Evolutionary conservation across 305 asterid species (phyloP).

Genomic region (Fraxinus baroniana): DNA sequence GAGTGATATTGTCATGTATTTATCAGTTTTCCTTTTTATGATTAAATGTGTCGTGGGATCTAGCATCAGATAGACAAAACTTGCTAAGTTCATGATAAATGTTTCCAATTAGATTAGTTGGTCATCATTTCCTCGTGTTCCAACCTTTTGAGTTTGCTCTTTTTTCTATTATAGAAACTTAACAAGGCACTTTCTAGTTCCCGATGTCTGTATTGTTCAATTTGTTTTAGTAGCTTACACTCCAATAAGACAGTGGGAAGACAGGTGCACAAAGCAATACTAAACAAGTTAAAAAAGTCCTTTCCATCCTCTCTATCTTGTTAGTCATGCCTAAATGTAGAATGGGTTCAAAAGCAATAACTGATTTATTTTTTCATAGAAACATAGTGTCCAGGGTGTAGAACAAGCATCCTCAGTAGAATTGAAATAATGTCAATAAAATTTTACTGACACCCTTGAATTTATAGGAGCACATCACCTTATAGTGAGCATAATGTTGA

Average conservation of each 20-base stretch:
- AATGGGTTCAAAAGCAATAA: not conserved
- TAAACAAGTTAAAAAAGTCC: not conserved
- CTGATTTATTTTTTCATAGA: not conserved
- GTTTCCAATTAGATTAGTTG: not conserved
- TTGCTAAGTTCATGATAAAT: not conserved
- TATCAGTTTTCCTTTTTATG: not conserved
- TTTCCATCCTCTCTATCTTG: not conserved
- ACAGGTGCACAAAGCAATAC: not conserved
- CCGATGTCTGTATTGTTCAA: not conserved
- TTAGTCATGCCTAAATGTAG: not conserved
- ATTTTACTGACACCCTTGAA: not conserved
- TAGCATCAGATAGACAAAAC: constrained; percentile 2
- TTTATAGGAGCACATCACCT: not conserved
- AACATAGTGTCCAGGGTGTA: not conserved
- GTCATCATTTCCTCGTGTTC: not conserved
- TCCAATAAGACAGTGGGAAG: not conserved
- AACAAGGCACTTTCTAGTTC: not conserved
- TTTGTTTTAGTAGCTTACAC: not conserved
- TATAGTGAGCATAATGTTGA: not conserved
- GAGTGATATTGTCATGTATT: not conserved
- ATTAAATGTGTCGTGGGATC: not conserved
- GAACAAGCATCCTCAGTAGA: not conserved
- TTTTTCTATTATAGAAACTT: not conserved
- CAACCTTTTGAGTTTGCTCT: not conserved
- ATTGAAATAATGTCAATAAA: not conserved